phyloP scores from a whole-genome alignment of 495 filamentous ascomycete species.

The Alectoria sarmentosa region DNA sequence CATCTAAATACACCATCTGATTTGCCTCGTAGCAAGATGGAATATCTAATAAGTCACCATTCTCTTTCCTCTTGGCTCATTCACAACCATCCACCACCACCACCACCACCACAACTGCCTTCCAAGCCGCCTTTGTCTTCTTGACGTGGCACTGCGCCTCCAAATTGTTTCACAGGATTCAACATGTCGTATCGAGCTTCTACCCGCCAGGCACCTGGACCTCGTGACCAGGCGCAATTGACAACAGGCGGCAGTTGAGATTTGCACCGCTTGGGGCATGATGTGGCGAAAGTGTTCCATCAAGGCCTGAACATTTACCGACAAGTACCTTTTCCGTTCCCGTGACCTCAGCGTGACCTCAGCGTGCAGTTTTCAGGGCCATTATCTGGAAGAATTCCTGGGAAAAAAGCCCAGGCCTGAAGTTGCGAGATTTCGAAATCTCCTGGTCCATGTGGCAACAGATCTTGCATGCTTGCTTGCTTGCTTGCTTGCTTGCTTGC shows the following conservation, averaged over 20 bases:
- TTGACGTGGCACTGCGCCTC: background rate
- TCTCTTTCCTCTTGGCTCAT: background rate
- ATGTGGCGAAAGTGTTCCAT: slow-evolving; percentile 2
- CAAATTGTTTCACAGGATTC: background rate
- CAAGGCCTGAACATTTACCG: slow-evolving; percentile 1
- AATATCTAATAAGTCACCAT: too few relatives aligned
- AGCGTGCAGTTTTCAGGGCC: background rate
- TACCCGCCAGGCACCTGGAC: background rate
- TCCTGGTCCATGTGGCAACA: background rate
- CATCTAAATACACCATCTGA: too few relatives aligned
- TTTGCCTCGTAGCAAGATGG: too few relatives aligned
- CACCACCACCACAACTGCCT: background rate
- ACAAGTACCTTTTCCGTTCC: too few relatives aligned
- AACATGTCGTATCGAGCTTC: background rate
- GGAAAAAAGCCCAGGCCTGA: background rate
- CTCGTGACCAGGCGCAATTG: background rate
- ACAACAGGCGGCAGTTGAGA: slow-evolving; percentile 9
- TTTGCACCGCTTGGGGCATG: slow-evolving; percentile 16
- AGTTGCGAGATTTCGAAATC: background rate
- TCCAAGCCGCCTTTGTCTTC: background rate
- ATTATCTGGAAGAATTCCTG: background rate
- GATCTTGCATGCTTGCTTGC: background rate
- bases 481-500: too few relatives aligned
- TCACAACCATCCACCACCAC: background rate
- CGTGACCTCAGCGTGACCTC: background rate